Base-by-base conservation (phyloP, 1,284 basidiomycete species). In the Irpex rosettiformis region DNA sequence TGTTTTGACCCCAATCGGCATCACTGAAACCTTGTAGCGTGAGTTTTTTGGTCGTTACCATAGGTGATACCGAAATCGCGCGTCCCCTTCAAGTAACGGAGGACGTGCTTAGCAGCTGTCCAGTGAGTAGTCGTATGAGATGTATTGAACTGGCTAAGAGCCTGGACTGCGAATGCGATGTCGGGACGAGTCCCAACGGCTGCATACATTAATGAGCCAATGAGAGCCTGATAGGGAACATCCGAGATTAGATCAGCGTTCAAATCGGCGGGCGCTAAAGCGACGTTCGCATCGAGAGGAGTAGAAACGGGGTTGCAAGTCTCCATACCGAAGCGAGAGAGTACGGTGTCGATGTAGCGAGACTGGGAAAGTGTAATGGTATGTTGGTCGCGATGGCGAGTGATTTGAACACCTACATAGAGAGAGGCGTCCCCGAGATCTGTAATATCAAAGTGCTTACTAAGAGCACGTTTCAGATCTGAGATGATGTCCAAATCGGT, bases 21-120 rank as follows among this genome's bases (percentile, higher is more conserved):
- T 83, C 79, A 2, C 72, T 69, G 59, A 70, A 81, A 0, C 73
- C 78, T 5, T 66, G 21, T 0, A 66, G 25, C 4, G 24, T 51
- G 18, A 55, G 13, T 29, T 53, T 42, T 28, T 1, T 0, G 3
- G 13, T n/a, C 70, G 4, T 25, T 22, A 11, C 73, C 68, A 40
- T 2, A 75, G 67, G 16, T 61, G 58, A 18, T 79, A 67, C 37
- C 66, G 64, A 10, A 72, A 53, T 13, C 67, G 47, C 4, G 62
- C 0, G 79, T 78, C 2, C 74, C 73, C n/a, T 73, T 70, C 1
- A 82, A 70, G 61, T 82, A 82, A 0, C 69, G 67, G 0, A 80
- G 65, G 4, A 79, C 68, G 3, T 69, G 69, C 13, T 75, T 72
- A 0, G 73, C 72, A 0, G 74, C 73, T 1, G 67, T 66, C 73